Percentiles rank a stretch among this genome's conserved stretches.
These are phyloP conservation scores for Dryadomyces sulphureus DNA, from an alignment of 2,329 filamentous ascomycete genomes.

Conservation along the genomic window DNA sequence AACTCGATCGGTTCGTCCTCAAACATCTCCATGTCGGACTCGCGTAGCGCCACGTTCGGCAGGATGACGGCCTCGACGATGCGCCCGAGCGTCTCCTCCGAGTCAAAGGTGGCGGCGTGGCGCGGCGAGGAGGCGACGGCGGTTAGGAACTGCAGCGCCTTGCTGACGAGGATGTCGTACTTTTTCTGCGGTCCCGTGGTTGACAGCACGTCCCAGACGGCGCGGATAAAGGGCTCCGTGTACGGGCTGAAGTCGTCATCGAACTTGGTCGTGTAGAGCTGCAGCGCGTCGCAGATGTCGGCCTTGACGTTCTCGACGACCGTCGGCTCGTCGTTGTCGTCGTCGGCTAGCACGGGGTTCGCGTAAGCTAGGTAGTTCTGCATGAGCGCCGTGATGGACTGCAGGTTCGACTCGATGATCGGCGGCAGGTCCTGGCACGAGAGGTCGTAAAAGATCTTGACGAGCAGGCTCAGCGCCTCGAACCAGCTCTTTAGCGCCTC, in stretches of 20 bases:
- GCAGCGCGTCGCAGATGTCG: slow-evolving; percentile 81
- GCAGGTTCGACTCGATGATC: slow-evolving; percentile 80
- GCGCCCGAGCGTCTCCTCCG: slow-evolving; percentile 61
- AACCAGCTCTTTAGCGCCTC: slow-evolving; percentile 63
- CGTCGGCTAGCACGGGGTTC: slow-evolving; percentile 51
- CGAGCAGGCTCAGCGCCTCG: slow-evolving; percentile 69
- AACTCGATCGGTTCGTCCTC: slow-evolving; percentile 99
- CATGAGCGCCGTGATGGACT: slow-evolving; percentile 60
- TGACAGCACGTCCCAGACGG: slow-evolving; percentile 82
- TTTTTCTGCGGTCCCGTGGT: slow-evolving; percentile 76
- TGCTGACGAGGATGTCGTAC: slow-evolving; percentile 88
- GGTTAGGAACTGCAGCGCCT: slow-evolving; percentile 85
- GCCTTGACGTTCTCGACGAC: slow-evolving; percentile 77
- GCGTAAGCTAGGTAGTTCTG: slow-evolving; percentile 90
- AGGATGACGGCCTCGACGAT: slow-evolving; percentile 93
- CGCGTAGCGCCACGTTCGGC: slow-evolving; percentile 80
- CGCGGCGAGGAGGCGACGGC: slow-evolving; percentile 65
- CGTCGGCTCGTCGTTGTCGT: slow-evolving; percentile 86
- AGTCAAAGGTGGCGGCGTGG: slow-evolving; percentile 77
- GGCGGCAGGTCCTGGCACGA: slow-evolving; percentile 95
- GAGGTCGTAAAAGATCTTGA: slow-evolving; percentile 90
- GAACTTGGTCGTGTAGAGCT: slow-evolving; percentile 87
- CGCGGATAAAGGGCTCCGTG: slow-evolving; percentile 72
- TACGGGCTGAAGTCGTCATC: slow-evolving; percentile 81
- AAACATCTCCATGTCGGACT: slow-evolving; percentile 89